phyloP scores from a whole-genome alignment of 331 rosid genomes.

The Quercus phellos region DNA sequence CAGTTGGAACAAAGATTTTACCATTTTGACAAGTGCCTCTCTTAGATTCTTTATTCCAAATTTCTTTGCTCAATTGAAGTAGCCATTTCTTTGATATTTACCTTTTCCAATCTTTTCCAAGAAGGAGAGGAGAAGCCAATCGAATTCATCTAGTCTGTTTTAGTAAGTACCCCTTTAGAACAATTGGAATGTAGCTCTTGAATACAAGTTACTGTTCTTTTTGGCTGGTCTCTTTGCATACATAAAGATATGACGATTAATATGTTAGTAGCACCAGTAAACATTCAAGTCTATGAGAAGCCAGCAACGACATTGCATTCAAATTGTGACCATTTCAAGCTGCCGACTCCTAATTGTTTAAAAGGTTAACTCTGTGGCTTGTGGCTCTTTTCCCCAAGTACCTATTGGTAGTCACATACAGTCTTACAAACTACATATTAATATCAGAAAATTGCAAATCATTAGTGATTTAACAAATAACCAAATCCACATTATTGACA shows the following conservation, averaged over 20 bases:
- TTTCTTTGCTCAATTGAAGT: not conserved
- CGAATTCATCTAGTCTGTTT: not conserved
- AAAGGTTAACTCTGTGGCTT: conserved; percentile 17
- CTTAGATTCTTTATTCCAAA: not conserved
- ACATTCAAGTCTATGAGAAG: not conserved
- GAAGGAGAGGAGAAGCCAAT: not conserved
- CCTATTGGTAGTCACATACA: not conserved
- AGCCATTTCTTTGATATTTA: not conserved
- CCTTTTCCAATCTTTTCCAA: not conserved
- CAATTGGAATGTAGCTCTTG: not conserved
- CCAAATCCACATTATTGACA: conserved; percentile 5
- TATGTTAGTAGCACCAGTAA: conserved; percentile 2
- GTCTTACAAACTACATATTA: not conserved
- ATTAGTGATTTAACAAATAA: not conserved
- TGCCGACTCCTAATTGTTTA: conserved; percentile 42
- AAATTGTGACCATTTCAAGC: conserved; percentile 30
- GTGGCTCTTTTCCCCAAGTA: conserved; percentile 30
- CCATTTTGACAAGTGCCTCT: not conserved
- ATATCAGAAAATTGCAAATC: conserved; percentile 40
- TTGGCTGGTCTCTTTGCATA: not conserved
- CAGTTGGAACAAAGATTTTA: not conserved
- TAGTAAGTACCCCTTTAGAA: not conserved
- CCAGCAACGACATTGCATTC: conserved; percentile 9
- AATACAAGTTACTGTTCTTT: not conserved
- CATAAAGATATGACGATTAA: not conserved